Conservation (phyloP, 2,329 filamentous ascomycete species). For the Aspergillus luchuensis region DNA sequence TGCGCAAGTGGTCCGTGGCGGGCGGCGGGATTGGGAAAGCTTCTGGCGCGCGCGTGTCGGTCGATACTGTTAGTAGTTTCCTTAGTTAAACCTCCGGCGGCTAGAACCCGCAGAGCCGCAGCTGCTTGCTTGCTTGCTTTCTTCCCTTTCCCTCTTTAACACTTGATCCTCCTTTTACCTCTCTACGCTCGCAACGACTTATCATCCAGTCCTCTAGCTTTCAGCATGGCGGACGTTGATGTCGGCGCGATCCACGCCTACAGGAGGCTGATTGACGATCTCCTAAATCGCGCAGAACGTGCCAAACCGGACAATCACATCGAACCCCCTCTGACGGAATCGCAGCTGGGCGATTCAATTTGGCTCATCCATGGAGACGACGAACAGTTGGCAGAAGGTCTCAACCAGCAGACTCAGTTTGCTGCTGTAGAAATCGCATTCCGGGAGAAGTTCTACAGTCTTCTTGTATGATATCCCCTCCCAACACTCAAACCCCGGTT, state of each 20-base stretch:
- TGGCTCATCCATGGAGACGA: slow-evolving; percentile 38
- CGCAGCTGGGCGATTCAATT: slow-evolving; percentile 53
- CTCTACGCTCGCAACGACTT: not conserved
- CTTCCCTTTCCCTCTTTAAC: slow-evolving; percentile 7
- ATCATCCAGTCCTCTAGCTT: not conserved
- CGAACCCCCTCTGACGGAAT: slow-evolving; percentile 74
- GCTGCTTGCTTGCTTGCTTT: not conserved
- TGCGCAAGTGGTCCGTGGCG: slow-evolving; percentile 33
- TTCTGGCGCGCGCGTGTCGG: slow-evolving; percentile 36
- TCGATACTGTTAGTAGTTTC: slow-evolving; percentile 8
- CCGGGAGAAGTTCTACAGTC: slow-evolving; percentile 74
- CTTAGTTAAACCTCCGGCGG: slow-evolving; percentile 17
- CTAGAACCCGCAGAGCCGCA: slow-evolving; percentile 38
- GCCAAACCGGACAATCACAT: slow-evolving; percentile 63
- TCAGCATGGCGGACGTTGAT: slow-evolving; percentile 38
- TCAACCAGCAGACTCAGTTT: slow-evolving; percentile 58
- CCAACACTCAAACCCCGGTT: not conserved
- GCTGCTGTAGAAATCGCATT: slow-evolving; percentile 81
- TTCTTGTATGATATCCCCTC: slow-evolving; percentile 63
- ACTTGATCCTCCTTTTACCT: slow-evolving; percentile 12
- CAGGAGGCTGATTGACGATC: slow-evolving; percentile 55
- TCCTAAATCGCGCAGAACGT: slow-evolving; percentile 61
- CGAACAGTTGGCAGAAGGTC: slow-evolving; percentile 33
- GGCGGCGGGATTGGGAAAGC: slow-evolving; percentile 25
- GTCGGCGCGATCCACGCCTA: slow-evolving; percentile 48